Conservation (phyloP, 1,284 basidiomycete species). For the Ustilago loliicola region DNA sequence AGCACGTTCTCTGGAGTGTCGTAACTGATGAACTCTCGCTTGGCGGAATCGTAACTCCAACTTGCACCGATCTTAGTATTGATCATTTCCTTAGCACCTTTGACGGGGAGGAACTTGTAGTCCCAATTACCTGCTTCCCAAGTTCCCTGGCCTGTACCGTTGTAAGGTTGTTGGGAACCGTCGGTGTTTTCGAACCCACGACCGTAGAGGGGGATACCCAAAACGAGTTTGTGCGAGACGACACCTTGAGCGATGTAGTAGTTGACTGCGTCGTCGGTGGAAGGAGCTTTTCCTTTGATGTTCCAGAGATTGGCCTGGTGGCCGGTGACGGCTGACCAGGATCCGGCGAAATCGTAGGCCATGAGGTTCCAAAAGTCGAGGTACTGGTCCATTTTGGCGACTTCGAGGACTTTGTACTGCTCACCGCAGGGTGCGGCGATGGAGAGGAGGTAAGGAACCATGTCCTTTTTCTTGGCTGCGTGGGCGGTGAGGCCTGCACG, state of each 20-base stretch:
- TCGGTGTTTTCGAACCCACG: constrained; percentile 83
- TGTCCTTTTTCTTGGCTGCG: constrained; percentile 73
- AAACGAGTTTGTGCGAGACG: constrained; percentile 79
- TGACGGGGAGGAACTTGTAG: constrained; percentile 81
- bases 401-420: constrained; percentile 78
- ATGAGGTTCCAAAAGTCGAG: constrained; percentile 92
- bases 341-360: constrained; percentile 74
- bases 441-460: constrained; percentile 77
- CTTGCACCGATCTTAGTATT: constrained; percentile 80
- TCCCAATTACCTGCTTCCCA: constrained; percentile 75
- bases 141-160: constrained; percentile 81
- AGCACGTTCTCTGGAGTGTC: constrained; percentile 79
- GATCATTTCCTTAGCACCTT: constrained; percentile 78
- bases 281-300: constrained; percentile 69
- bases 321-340: constrained; percentile 80
- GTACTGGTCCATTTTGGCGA: constrained; percentile 79
- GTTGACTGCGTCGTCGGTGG: constrained; percentile 80
- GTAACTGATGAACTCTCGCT: constrained; percentile 82
- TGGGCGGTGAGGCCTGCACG: constrained; percentile 79
- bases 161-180: constrained; percentile 82
- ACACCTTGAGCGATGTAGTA: constrained; percentile 80
- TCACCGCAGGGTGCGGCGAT: constrained; percentile 85
- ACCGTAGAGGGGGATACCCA: constrained; percentile 77
- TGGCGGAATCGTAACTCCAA: constrained; percentile 80
- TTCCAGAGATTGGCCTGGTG: constrained; percentile 82